Conservation (phyloP, 805 yeast genomes). For the Cyberlindnera euphorbiiphila region DNA sequence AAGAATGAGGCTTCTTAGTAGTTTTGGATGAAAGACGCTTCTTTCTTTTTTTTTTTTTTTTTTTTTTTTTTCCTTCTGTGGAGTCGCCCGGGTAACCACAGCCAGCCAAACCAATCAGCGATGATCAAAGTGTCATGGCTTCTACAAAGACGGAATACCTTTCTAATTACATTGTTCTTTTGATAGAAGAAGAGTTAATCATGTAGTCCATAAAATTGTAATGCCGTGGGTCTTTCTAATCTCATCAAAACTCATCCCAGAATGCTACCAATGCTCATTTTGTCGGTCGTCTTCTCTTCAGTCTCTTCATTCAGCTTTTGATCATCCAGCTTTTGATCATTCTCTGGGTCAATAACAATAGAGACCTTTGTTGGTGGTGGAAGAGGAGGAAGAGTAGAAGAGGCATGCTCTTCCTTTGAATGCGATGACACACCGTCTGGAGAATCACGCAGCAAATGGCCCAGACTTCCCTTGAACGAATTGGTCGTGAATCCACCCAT, state of each 20-base stretch:
- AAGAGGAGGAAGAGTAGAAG: background rate
- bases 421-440: too few species aligned
- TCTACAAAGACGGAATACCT: too few species aligned
- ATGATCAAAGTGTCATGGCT: too few species aligned
- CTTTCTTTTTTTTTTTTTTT: slow-evolving; percentile 4
- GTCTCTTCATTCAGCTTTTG: slow-evolving; percentile 16
- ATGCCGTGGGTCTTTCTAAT: too few species aligned
- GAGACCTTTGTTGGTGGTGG: too few species aligned
- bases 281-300: slow-evolving; percentile 10
- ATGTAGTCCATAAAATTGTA: too few species aligned
- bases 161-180: too few species aligned
- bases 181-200: too few species aligned
- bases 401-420: too few species aligned
- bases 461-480: background rate
- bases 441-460: background rate
- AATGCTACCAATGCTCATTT: slow-evolving; percentile 24
- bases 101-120: background rate
- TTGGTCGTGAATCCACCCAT: slow-evolving; percentile 4
- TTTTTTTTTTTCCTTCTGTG: slow-evolving; percentile 1
- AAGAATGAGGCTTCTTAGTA: too few species aligned
- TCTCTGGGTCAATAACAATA: slow-evolving; percentile 3
- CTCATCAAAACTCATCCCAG: slow-evolving; percentile 15
- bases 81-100: slow-evolving; percentile 2
- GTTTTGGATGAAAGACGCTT: too few species aligned
- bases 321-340: background rate